Base-by-base conservation (phyloP, 1,139 yeast genomes). In the Suhomyces anneliseae region DNA sequence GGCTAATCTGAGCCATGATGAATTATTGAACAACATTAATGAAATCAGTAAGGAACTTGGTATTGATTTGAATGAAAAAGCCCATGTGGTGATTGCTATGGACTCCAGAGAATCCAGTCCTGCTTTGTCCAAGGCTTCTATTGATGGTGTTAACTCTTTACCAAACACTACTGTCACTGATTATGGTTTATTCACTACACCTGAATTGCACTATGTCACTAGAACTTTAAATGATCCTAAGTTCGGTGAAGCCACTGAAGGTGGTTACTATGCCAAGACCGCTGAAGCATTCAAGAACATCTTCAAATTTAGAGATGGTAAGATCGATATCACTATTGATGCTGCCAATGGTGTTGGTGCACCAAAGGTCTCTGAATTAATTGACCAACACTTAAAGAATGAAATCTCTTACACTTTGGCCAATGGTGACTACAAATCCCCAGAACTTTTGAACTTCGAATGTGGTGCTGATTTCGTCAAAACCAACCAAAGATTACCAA, bases 401-500 rank as follows among this genome's bases (percentile, higher is more conserved):
- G 64, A 77, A 36, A 62, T 85, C 12, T 62, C 72, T 5, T 67
- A 66, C 42, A 62, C 64, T 1, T 67, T 89, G 33, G 82, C 87
- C 43, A 93, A 93, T 63, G 82, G 76, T 47, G 68, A 78, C 26
- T 83, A 77, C 56, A 60, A 71, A 19, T 63, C 71, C 14, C 92
- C 96, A 1, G 62, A 70, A 0, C 65, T 73, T 36, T 76, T 93
- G 57, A 93, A 95, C 65, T 80, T 70, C 38, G 79, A 82, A 42
- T 93, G 99, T 64, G 99, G 99, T 46, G 99, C 99, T 11, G 99
- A 93, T 67, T 90, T 69, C 61, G 99, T 93, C 51, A 95, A 93
- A 67, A 89, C 97, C 3, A 82, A 84, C 65, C 98, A 93, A 62
- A 76, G 69, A 50, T 74, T 87, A 42, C 99, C 99, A 7, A 69